A percentile compares a stretch with the other conserved stretches of the same genome.
phyloP scores from a whole-genome alignment of 73 alveolate genomes.

The Tetrahymena malaccensis region DNA sequence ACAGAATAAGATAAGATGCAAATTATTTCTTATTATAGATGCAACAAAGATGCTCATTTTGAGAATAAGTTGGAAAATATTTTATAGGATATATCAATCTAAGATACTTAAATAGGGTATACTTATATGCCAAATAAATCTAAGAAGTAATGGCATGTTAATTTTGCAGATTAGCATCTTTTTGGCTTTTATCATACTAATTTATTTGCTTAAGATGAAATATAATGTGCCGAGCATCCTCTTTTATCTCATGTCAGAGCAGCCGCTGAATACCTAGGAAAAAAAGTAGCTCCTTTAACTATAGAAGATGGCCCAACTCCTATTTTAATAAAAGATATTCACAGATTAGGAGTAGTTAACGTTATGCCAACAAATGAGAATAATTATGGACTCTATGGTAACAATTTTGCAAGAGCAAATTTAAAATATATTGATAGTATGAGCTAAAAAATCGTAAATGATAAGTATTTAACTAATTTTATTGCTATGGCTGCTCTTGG shows the following conservation, averaged over 20 bases:
- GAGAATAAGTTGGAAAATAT: neutral
- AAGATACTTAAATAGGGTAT: neutral
- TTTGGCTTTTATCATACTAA: neutral
- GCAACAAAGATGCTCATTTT: neutral
- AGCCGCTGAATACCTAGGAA: neutral
- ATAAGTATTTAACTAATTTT: neutral
- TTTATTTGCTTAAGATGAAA: neutral
- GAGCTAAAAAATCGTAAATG: neutral
- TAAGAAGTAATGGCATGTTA: neutral
- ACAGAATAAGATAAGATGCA: neutral
- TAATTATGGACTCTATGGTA: neutral
- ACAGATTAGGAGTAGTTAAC: neutral
- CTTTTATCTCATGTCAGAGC: neutral
- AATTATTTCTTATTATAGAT: neutral
- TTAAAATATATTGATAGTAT: neutral
- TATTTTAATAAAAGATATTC: neutral
- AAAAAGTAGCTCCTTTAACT: neutral
- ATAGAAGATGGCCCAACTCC: neutral
- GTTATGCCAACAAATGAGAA: neutral
- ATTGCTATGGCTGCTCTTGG: neutral
- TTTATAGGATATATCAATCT: neutral
- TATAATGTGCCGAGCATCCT: neutral
- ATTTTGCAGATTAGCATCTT: neutral
- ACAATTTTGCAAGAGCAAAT: neutral
- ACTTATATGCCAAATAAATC: neutral